phyloP scores from a whole-genome alignment of 805 yeast genomes.

The Yarrowia bubula region DNA sequence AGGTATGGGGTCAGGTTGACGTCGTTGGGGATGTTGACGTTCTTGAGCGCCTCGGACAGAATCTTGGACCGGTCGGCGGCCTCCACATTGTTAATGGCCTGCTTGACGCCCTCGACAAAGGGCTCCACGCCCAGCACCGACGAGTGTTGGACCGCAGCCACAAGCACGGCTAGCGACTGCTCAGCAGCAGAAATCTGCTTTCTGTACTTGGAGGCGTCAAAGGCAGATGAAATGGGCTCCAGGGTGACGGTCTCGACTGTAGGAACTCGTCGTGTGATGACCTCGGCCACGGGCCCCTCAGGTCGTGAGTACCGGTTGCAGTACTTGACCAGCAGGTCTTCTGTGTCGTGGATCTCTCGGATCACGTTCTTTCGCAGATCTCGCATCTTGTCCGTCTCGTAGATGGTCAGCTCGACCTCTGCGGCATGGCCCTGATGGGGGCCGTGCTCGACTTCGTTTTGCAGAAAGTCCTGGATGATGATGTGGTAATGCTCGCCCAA shows the following conservation, averaged over 20 bases:
- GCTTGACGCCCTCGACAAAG: slow-evolving; percentile 33
- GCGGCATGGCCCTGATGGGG: slow-evolving; percentile 27
- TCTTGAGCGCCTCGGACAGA: slow-evolving; percentile 33
- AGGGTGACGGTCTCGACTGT: slow-evolving; percentile 21
- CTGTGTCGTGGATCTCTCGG: slow-evolving; percentile 32
- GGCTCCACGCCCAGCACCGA: slow-evolving; percentile 32
- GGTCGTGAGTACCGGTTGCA: slow-evolving; percentile 29
- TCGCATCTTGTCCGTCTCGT: slow-evolving; percentile 23
- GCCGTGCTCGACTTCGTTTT: slow-evolving; percentile 18
- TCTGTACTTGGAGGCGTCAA: slow-evolving; percentile 20
- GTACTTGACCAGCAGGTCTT: slow-evolving; percentile 32
- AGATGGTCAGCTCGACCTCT: slow-evolving; percentile 23
- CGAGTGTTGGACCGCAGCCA: slow-evolving; percentile 32
- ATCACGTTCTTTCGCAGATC: slow-evolving; percentile 30
- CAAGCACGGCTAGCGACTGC: slow-evolving; percentile 32
- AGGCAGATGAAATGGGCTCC: slow-evolving; percentile 10
- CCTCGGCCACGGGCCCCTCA: slow-evolving; percentile 10
- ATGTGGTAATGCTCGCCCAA: slow-evolving; percentile 27
- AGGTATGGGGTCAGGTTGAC: slow-evolving; percentile 33
- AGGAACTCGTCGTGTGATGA: slow-evolving; percentile 16
- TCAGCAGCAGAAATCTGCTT: slow-evolving; percentile 29
- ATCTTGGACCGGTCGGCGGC: slow-evolving; percentile 29
- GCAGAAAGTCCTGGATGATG: slow-evolving; percentile 23
- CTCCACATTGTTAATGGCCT: slow-evolving; percentile 28
- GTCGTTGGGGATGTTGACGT: slow-evolving; percentile 32